Base-by-base conservation (phyloP, 495 filamentous ascomycete species). In the Xylaria intraflava region DNA sequence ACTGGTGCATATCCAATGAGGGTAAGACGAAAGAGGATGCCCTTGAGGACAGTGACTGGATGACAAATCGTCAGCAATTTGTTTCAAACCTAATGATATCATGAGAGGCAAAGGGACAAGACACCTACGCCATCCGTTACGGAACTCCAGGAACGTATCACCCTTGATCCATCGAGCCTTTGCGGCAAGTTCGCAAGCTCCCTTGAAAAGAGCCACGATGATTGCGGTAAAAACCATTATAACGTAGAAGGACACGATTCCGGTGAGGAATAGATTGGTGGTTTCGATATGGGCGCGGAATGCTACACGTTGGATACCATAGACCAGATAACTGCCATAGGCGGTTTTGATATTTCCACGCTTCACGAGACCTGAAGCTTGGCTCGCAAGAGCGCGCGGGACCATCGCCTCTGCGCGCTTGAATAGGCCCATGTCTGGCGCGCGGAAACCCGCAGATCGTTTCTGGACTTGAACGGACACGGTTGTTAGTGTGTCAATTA, bases 1-100 rank as follows among this genome's bases (percentile, higher is more conserved):
- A 96, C 89, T 65, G 95, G 89, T 9, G 93, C 89, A 73, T 90
- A 95, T 54, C 92, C 93, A 56, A 98, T 90, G 42, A 96, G 80
- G 17, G 89, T 82, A 68, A 95, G 72, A 49, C 93, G 85, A 79
- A 89, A 98, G 53, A 98, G 78, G 60, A 97, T 95, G 45, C 92
- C 93, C 64, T 90, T 90, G 57, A 90, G 76, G 14, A 95, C 88
- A 29, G 78, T 78, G 23, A 87, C 64, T 66, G 16, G 19, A 14
- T 38, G 8, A 26, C 12, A 57, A 22, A 44, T 48, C 23, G 51
- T 56, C 6, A 26, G 42, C 30, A 19, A 17, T 2, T 33, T 14
- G 23, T 31, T 5, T n/a, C 24, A 27, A 10, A 29, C 11, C 8
- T 16, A 20, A 22, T 0, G 30, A 12, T 27, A 9, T 6, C 8